These are phyloP conservation scores for Candida glucosophila DNA, from an alignment of 1,139 yeast genomes.

Conservation along the genomic window DNA sequence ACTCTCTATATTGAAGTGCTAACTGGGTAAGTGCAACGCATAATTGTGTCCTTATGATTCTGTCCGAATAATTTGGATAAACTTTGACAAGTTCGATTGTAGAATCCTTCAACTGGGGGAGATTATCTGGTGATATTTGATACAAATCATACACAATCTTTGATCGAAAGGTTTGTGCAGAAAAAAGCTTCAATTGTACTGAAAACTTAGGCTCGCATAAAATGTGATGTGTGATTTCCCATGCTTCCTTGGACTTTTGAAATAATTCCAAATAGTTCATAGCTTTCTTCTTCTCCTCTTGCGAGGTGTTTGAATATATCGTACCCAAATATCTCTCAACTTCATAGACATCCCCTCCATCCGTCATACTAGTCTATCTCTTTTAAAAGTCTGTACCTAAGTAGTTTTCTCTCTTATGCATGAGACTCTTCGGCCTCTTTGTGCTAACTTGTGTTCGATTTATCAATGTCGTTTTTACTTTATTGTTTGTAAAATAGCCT, in stretches of 20 bases:
- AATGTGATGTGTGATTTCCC: slow-evolving; percentile 44
- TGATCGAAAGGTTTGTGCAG: slow-evolving; percentile 84
- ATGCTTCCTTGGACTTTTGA: slow-evolving; percentile 70
- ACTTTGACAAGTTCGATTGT: slow-evolving; percentile 46
- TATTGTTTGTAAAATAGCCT: too few relatives aligned
- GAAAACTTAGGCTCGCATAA: slow-evolving; percentile 15
- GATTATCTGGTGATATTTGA: slow-evolving; percentile 56
- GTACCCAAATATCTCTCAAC: too few relatives aligned
- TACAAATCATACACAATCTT: slow-evolving; percentile 76
- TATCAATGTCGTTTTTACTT: too few relatives aligned
- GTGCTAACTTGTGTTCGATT: too few relatives aligned
- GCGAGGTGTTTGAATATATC: slow-evolving; percentile 49
- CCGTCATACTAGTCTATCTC: too few relatives aligned
- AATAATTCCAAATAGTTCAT: slow-evolving; percentile 65
- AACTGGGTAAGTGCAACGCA: slow-evolving; percentile 76
- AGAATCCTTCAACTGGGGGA: slow-evolving; percentile 51
- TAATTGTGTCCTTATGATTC: slow-evolving; percentile 68
- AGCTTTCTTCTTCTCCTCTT: slow-evolving; percentile 49
- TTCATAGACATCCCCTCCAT: too few relatives aligned
- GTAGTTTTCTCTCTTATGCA: too few relatives aligned
- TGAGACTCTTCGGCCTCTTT: too few relatives aligned
- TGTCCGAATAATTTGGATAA: slow-evolving; percentile 35
- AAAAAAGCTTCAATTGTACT: slow-evolving; percentile 62
- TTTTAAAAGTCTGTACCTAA: too few relatives aligned
- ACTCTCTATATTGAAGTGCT: slow-evolving; percentile 64